Evolutionary conservation across 768 basidiomycete species (phyloP).

Genomic region (Aureoboletus auriporus): DNA sequence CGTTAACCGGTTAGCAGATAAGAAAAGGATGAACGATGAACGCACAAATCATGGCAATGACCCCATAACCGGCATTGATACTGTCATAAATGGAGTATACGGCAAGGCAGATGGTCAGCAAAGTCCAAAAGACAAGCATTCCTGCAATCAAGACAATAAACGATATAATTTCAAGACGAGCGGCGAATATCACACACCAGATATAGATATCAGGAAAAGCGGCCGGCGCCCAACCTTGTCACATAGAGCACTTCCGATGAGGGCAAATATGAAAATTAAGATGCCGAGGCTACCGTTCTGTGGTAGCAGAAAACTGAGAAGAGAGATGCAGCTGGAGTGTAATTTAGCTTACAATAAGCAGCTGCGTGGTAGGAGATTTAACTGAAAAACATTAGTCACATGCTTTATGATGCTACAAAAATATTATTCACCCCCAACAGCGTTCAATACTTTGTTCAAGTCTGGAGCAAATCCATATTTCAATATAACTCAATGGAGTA

Average conservation of each 20-base stretch:
- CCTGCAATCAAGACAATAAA: conserved; percentile 32
- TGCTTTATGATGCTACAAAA: too few species aligned
- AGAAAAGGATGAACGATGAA: not conserved
- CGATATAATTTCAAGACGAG: conserved; percentile 25
- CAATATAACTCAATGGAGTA: too few species aligned
- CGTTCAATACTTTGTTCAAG: too few species aligned
- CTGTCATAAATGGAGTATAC: conserved; percentile 23
- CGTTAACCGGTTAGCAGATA: not conserved
- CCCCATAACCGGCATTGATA: conserved; percentile 33
- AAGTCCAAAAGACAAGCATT: conserved; percentile 36
- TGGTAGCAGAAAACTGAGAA: not conserved
- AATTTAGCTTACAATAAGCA: conserved; percentile 32
- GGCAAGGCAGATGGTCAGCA: conserved; percentile 32
- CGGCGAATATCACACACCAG: conserved; percentile 29
- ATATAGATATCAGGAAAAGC: conserved; percentile 44
- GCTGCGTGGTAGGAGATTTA: conserved; percentile 28
- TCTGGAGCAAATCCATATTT: too few species aligned
- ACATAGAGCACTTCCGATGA: conserved; percentile 43
- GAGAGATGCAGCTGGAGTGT: not conserved
- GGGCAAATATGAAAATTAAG: conserved; percentile 49
- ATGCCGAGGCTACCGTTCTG: conserved; percentile 52
- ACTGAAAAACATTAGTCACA: too few species aligned
- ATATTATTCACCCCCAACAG: too few species aligned
- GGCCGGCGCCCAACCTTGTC: conserved; percentile 47
- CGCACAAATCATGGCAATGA: conserved; percentile 41